Percentiles rank a stretch among this genome's conserved stretches.
phyloP scores from a whole-genome alignment of 2,329 filamentous ascomycete genomes.

The Pestalotiopsis fici region DNA sequence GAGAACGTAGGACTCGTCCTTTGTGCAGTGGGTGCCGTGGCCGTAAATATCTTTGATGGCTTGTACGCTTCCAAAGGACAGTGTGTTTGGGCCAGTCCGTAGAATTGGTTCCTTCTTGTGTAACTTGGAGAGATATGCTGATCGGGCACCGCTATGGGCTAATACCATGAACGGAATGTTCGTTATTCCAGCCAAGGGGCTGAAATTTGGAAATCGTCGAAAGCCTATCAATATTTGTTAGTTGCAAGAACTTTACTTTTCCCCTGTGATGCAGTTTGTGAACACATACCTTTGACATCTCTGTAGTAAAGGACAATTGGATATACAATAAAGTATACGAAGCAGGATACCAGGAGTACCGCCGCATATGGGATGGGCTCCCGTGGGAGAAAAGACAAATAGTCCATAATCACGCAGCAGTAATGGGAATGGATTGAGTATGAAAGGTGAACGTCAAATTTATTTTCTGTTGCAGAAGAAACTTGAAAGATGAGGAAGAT shows the following conservation, averaged over 20 bases:
- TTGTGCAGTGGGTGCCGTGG: slow-evolving; percentile 50
- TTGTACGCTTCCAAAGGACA: slow-evolving; percentile 40
- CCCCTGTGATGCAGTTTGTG: neutral
- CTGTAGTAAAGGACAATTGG: slow-evolving; percentile 43
- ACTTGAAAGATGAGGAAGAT: neutral
- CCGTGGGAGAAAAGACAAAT: neutral
- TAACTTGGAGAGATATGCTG: slow-evolving; percentile 39
- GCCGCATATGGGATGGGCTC: slow-evolving; percentile 12
- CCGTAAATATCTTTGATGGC: slow-evolving; percentile 54
- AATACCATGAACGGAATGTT: slow-evolving; percentile 48
- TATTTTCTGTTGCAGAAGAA: neutral
- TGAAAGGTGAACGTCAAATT: neutral
- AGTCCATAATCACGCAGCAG: neutral
- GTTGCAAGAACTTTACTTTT: too few relatives aligned
- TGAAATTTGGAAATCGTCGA: slow-evolving; percentile 45
- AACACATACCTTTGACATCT: slow-evolving; percentile 41
- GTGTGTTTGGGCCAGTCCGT: slow-evolving; percentile 44
- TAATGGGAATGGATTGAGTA: neutral
- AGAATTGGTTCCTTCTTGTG: slow-evolving; percentile 47
- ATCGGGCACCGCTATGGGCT: slow-evolving; percentile 43
- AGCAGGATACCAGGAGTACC: slow-evolving; percentile 2
- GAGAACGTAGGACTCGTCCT: slow-evolving; percentile 47
- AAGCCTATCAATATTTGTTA: slow-evolving; percentile 29
- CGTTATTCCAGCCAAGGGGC: slow-evolving; percentile 42
- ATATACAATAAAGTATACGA: slow-evolving; percentile 38